Base-by-base conservation (phyloP, 2,329 filamentous ascomycete genomes). In the Zymoseptoria crescenta region DNA sequence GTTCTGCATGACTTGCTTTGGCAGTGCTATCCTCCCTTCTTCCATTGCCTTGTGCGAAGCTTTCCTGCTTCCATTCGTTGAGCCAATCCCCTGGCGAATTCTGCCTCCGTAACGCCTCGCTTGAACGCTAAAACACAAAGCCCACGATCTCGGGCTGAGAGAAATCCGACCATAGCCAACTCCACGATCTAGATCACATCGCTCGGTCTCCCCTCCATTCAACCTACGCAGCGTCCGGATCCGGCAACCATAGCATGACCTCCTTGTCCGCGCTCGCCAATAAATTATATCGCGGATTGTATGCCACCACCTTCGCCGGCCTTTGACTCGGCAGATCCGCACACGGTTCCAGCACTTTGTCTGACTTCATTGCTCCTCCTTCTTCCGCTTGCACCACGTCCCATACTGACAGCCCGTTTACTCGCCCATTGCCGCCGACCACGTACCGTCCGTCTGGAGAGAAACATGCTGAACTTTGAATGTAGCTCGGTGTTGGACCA, bases 211-310 rank as follows among this genome's bases (percentile, higher is more conserved):
- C 27, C 13, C 10, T 24, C 21, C 55, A 41, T 3, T 6, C 8
- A 5, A n/a, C 27, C 27, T 20, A 50, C 27, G 27, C 49, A 57
- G 27, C 50, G 59, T 79, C 77, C 13, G 72, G 67, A 67, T 79
- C 77, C 20, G 77, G 77, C 60, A 78, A 65, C 78, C 78, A 81
- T 16, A 81, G 66, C 57, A 75, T 69, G n/a, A 80, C 65, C 56
- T 96, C 91, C 69, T 87, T 87, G 68, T 97, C 92, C 3, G 91
- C 94, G 51, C 87, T 94, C 8, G 91, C 92, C 65, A 97, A 82
- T 77, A 96, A 86, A 74, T 97, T 96, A 74, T 88, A 94, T 54
- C 92, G 83, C 27, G 92, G 94, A 71, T 96, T 97, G 73, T 91
- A 94, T 21, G 88, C 89, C 49, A 96, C 80, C 10, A 96, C 82